Conservation (phyloP, 2,329 filamentous ascomycete species). For the Septoria linicola region DNA sequence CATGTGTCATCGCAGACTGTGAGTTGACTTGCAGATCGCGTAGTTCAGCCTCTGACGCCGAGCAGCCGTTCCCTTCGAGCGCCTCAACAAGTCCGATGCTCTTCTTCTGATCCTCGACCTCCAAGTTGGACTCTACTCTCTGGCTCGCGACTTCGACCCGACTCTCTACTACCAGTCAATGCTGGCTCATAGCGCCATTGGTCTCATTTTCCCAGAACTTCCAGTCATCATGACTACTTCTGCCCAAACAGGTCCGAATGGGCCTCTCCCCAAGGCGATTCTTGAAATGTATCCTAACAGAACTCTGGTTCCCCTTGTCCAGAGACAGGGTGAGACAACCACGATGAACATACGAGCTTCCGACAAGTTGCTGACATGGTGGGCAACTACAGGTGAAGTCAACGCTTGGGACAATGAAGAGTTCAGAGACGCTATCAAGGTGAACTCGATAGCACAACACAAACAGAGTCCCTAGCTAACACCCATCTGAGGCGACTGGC, state of each 20-base stretch:
- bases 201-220: conserved; percentile 61
- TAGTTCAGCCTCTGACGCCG: background rate
- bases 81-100: conserved; percentile 45
- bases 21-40: background rate
- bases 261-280: conserved; percentile 68
- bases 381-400: conserved; percentile 61
- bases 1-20: conserved; percentile 16
- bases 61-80: conserved; percentile 35
- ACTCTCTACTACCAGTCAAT: conserved; percentile 66
- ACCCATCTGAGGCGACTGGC: conserved; percentile 51
- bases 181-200: conserved; percentile 65
- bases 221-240: conserved; percentile 71
- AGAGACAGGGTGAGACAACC: conserved; percentile 50
- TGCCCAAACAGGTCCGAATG: conserved; percentile 67
- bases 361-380: background rate
- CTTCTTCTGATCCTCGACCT: conserved; percentile 59
- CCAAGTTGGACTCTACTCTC: conserved; percentile 58
- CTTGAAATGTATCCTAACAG: conserved; percentile 59
- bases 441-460: background rate
- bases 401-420: conserved; percentile 74
- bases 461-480: background rate
- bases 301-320: conserved; percentile 57
- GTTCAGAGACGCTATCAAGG: conserved; percentile 62
- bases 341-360: background rate
- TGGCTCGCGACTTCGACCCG: conserved; percentile 66